These are phyloP conservation scores for Sanghuangporus baumii DNA, from an alignment of 1,284 basidiomycete genomes.

Conservation along the genomic window DNA sequence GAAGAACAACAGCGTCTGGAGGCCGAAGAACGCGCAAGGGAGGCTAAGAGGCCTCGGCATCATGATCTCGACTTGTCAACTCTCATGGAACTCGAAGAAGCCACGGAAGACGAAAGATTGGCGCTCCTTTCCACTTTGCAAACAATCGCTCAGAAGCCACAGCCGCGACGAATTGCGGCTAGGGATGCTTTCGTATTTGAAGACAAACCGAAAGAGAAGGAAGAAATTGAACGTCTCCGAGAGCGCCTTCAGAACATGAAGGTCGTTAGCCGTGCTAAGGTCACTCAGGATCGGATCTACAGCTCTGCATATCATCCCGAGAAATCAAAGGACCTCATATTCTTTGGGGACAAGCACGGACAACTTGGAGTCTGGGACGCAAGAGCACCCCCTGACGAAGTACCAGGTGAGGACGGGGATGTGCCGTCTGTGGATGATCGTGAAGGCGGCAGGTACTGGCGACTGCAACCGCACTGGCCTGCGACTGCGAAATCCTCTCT, in stretches of 20 bases:
- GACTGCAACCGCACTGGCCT: conserved; percentile 78
- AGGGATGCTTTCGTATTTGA: conserved; percentile 48
- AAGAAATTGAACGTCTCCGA: conserved; percentile 45
- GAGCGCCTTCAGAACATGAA: conserved; percentile 49
- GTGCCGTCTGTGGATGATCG: conserved; percentile 32
- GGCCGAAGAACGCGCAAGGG: conserved; percentile 53
- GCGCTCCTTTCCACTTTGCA: conserved; percentile 41
- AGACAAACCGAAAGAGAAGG: conserved; percentile 35
- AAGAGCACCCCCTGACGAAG: conserved; percentile 56
- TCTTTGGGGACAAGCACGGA: conserved; percentile 80
- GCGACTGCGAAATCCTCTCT: conserved; percentile 72
- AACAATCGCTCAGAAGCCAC: conserved; percentile 29
- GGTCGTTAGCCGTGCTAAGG: conserved; percentile 68
- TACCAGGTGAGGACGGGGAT: conserved; percentile 56
- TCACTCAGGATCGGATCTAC: conserved; percentile 67
- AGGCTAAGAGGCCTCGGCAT: conserved; percentile 61
- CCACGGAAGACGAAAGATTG: conserved; percentile 39
- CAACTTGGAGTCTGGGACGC: conserved; percentile 80
- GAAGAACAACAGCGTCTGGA: conserved; percentile 54
- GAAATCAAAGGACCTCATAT: conserved; percentile 70
- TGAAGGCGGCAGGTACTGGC: conserved; percentile 71
- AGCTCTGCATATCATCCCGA: conserved; percentile 76
- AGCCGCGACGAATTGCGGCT: conserved; percentile 37
- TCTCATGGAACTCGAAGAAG: conserved; percentile 42
- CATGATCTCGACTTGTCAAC: conserved; percentile 53